Percentiles rank a stretch among this genome's conserved stretches.
phyloP scores from a whole-genome alignment of 228 moss, liverwort and hornwort species.

The Sphagnum fallax region DNA sequence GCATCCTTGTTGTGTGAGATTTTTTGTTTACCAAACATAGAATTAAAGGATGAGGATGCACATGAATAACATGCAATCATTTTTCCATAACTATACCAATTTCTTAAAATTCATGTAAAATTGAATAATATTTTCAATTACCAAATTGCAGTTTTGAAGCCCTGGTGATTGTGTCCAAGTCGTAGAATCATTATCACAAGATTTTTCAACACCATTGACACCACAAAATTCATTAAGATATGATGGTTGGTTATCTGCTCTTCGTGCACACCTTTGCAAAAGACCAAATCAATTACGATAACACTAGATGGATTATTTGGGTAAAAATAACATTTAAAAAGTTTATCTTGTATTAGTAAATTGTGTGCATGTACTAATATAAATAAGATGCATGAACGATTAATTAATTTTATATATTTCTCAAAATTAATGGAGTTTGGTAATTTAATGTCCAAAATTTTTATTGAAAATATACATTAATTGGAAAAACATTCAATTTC shows the following conservation, averaged over 20 bases:
- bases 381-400: background rate
- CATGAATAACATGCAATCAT: too few species aligned
- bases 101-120: background rate
- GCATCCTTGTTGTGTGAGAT: background rate
- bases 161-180: constrained; percentile 20
- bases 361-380: too few species aligned
- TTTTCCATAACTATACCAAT: background rate
- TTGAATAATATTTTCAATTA: background rate
- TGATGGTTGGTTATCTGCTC: constrained; percentile 17
- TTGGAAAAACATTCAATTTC: background rate
- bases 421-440: background rate
- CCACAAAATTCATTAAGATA: constrained; percentile 33
- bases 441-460: background rate
- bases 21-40: background rate
- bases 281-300: too few species aligned
- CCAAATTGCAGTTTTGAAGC: constrained; percentile 28
- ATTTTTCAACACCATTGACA: constrained; percentile 2
- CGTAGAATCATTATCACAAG: constrained; percentile 27
- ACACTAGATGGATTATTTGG: too few species aligned
- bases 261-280: constrained; percentile 33
- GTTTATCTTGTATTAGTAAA: too few species aligned
- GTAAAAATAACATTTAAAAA: too few species aligned
- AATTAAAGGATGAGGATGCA: background rate
- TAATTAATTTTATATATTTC: background rate
- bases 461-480: too few species aligned